Evolutionary conservation across 164 flowering plant species (phyloP).

Genomic region (Piper betle): DNA sequence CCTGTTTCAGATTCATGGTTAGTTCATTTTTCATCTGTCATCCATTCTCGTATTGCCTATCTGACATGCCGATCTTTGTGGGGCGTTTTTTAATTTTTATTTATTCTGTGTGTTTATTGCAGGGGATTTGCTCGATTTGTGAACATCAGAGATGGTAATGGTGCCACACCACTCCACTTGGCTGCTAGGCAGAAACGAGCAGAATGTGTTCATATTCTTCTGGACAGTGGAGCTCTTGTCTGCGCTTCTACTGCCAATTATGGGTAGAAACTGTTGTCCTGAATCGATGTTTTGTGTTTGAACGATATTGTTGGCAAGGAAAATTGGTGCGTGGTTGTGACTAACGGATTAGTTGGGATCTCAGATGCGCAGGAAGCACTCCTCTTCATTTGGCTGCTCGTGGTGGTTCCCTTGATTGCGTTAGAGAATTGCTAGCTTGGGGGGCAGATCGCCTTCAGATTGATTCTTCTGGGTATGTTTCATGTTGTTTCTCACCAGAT

Average conservation of each 20-base stretch:
- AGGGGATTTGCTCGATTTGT: constrained; percentile 51
- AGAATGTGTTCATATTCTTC: too few relatives aligned
- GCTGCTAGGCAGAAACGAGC: too few relatives aligned
- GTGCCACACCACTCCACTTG: constrained; percentile 81
- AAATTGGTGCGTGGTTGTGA: too few relatives aligned
- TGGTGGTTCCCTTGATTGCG: constrained; percentile 15
- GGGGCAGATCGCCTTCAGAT: constrained; percentile 45
- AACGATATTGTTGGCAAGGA: background rate
- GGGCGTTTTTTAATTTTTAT: constrained; percentile 44
- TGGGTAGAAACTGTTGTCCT: background rate
- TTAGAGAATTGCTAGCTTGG: constrained; percentile 85
- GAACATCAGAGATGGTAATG: constrained; percentile 79
- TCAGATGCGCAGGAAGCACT: constrained; percentile 80
- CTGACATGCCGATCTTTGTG: constrained; percentile 64
- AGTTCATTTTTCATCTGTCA: too few relatives aligned
- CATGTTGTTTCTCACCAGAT: too few relatives aligned
- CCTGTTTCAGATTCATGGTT: too few relatives aligned
- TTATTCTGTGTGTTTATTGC: too few relatives aligned
- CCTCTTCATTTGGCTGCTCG: constrained; percentile 98
- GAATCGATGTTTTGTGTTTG: background rate
- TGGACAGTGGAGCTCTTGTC: constrained; percentile 61
- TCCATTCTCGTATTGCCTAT: too few relatives aligned
- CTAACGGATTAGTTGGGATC: constrained; percentile 49
- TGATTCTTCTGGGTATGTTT: constrained; percentile 49
- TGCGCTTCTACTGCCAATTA: constrained; percentile 45